Evolutionary conservation across 2,329 filamentous ascomycete genomes (phyloP).

Genomic region (Claviceps sp.): DNA sequence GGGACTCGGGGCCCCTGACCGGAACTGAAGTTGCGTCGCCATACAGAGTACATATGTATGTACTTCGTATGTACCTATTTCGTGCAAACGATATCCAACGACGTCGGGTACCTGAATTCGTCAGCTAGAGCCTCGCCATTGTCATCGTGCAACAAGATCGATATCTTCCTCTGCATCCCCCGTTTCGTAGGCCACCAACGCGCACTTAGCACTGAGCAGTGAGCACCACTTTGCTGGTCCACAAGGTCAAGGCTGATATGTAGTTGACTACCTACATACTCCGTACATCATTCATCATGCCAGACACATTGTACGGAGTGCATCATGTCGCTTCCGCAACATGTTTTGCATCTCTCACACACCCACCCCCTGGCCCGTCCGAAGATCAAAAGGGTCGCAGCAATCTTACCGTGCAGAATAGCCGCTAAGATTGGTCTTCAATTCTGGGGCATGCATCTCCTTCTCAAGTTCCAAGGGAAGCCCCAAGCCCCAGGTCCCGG

Average conservation of each 20-base stretch:
- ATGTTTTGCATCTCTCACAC: neutral
- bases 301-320: neutral
- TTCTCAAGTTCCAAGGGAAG: neutral
- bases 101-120: neutral
- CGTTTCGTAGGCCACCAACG: neutral
- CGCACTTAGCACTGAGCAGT: neutral
- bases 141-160: neutral
- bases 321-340: neutral
- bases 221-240: neutral
- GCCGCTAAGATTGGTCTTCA: constrained; percentile 1
- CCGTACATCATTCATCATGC: neutral
- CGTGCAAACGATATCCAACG: no score
- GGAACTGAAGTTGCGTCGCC: neutral
- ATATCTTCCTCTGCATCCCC: no score
- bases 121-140: neutral
- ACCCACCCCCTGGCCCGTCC: neutral
- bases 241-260: neutral
- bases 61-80: no score
- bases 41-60: neutral
- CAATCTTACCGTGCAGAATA: constrained; percentile 4
- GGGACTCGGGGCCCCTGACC: neutral
- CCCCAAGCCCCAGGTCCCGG: constrained; percentile 1
- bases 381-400: neutral
- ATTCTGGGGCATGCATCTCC: constrained; percentile 1
- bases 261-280: no score